Evolutionary conservation across 2,329 filamentous ascomycete species (phyloP), one percentile per base, ranked within the genome.

Genomic region (Pestalotiopsis sp.): DNA sequence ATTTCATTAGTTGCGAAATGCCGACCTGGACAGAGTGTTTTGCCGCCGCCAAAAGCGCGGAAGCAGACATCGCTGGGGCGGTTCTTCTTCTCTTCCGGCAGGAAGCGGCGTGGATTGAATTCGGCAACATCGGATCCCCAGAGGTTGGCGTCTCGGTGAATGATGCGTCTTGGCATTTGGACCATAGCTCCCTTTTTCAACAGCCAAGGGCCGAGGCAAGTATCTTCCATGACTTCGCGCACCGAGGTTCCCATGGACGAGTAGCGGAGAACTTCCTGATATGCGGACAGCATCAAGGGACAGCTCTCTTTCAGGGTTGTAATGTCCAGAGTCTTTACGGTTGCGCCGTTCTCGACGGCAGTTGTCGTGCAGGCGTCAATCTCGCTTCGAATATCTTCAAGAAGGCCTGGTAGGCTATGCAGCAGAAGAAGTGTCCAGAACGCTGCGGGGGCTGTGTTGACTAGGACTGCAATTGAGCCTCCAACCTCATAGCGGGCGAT

Each of bases 391-490:
- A 82, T 78, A 7, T 67, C 68, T 6, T 69, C 68, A 0, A 83
- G 73, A 10, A 83, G 73, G 2, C 68, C 68, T 3, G 72, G 68
- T 48, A 80, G 75, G 4, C 80, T 78, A 68, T 79, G 82, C 3
- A 82, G 67, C 6, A 79, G 77, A 62, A 81, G 70, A 7, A 83
- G 68, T 7, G 80, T 75, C 81, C 81, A 83, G 67, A 84, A 84
- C 0, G 79, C 78, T 4, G 80, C 79, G 3, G 80, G 82, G 0
- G 81, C 81, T 10, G 81, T 82, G 70, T 83, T 84, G 26, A 84
- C 82, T 67, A 83, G 81, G 22, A 78, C 80, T 1, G 81, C 81
- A 70, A 83, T 83, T 14, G 83, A 73, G 67, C 83, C 83, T 4
- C 79, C 81, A 13, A 83, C 74, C 70, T 82, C 81, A 6, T 79